phyloP scores from a whole-genome alignment of 257 asterid species.

The Ehretia macrophylla region DNA sequence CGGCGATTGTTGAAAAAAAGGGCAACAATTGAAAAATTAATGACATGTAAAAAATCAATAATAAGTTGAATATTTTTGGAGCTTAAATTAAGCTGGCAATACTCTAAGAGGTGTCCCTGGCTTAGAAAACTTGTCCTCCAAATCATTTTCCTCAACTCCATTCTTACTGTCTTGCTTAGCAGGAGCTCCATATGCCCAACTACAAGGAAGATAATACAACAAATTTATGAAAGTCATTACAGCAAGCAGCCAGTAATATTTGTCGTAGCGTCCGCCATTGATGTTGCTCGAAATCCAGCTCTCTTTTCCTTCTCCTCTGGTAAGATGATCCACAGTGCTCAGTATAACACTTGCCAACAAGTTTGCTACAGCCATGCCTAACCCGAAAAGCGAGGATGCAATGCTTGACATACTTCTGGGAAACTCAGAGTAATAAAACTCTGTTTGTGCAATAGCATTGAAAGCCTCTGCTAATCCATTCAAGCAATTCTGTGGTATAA shows the following conservation, averaged over 20 bases:
- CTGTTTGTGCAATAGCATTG: conserved; percentile 61
- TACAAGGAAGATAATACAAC: conserved; percentile 37
- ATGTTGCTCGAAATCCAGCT: conserved; percentile 60
- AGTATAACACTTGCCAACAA: conserved; percentile 45
- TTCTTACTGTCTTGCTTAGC: too few relatives aligned
- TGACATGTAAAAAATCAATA: too few relatives aligned
- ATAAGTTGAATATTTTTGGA: too few relatives aligned
- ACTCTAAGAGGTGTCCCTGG: too few relatives aligned
- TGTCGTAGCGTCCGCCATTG: conserved; percentile 64
- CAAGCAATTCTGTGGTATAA: conserved; percentile 50
- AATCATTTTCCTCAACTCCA: too few relatives aligned
- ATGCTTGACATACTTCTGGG: conserved; percentile 72
- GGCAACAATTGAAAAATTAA: too few relatives aligned
- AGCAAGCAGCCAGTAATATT: conserved; percentile 60
- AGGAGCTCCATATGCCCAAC: not conserved
- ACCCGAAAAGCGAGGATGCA: conserved; percentile 44
- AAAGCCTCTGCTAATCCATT: conserved; percentile 59
- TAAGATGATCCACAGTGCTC: conserved; percentile 21
- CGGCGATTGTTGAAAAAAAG: too few relatives aligned
- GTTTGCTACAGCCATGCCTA: conserved; percentile 52
- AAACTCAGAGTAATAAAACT: conserved; percentile 49
- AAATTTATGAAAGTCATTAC: conserved; percentile 35
- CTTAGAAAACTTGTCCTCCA: too few relatives aligned
- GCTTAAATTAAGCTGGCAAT: too few relatives aligned
- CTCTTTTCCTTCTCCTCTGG: conserved; percentile 36